A percentile compares a stretch with the other conserved stretches of the same genome.
Evolutionary conservation across 768 basidiomycete genomes (phyloP).

Genomic region (Suillus subluteus): DNA sequence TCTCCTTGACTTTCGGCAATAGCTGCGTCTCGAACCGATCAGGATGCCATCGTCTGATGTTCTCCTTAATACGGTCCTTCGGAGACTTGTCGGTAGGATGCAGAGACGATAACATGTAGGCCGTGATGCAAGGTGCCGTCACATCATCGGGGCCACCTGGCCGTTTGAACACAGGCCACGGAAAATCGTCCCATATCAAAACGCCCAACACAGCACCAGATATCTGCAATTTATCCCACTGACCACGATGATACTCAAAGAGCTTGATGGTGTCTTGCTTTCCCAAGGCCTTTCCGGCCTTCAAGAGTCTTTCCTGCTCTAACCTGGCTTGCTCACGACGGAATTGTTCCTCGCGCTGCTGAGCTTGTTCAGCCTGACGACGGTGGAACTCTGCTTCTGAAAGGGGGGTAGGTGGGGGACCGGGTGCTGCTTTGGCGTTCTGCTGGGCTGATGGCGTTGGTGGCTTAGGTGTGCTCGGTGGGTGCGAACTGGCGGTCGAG

Average conservation of each 20-base stretch:
- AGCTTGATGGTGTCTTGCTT: constrained; percentile 60
- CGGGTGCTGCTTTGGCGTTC: constrained; percentile 26
- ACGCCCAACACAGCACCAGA: constrained; percentile 25
- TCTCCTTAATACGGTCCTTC: constrained; percentile 78
- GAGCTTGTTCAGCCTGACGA: constrained; percentile 63
- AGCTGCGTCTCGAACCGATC: constrained; percentile 79
- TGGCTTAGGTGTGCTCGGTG: constrained; percentile 31
- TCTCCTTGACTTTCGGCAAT: constrained; percentile 63
- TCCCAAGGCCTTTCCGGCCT: constrained; percentile 49
- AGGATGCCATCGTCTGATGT: constrained; percentile 79
- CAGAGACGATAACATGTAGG: constrained; percentile 63
- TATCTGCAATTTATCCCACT: constrained; percentile 54
- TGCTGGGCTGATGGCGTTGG: constrained; percentile 26
- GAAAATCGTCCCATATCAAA: constrained; percentile 68
- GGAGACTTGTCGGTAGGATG: constrained; percentile 54
- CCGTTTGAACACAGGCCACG: constrained; percentile 71
- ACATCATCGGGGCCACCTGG: constrained; percentile 65
- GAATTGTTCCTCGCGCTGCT: constrained; percentile 71
- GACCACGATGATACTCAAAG: constrained; percentile 63
- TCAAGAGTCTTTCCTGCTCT: constrained; percentile 48
- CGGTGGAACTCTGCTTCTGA: constrained; percentile 63
- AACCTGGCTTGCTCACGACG: constrained; percentile 65
- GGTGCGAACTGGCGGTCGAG: constrained; percentile 28
- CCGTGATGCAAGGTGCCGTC: constrained; percentile 54
- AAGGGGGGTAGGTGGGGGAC: constrained; percentile 25